Evolutionary conservation across 345 rosid genomes (phyloP).

Genomic region (Populus alba): DNA sequence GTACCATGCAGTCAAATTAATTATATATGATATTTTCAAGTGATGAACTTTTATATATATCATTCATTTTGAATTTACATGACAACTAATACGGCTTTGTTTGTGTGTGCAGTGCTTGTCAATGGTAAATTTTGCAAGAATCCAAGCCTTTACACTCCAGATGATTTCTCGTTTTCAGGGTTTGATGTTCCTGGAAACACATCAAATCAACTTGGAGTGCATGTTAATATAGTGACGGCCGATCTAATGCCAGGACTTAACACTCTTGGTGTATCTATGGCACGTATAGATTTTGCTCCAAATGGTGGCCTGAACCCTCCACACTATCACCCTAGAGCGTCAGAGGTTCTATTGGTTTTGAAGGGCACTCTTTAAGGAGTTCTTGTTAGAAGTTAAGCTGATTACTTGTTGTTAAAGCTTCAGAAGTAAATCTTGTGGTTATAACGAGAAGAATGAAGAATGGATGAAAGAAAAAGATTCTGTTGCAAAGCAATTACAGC

Average conservation of each 20-base stretch:
- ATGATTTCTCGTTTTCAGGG: conserved; percentile 1
- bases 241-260: not conserved
- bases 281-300: not conserved
- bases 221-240: not conserved
- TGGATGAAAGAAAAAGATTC: no score
- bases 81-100: not conserved
- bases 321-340: conserved; percentile 20
- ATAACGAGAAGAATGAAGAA: no score
- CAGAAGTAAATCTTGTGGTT: no score
- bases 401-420: no score
- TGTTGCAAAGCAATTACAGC: no score
- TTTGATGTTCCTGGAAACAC: not conserved
- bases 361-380: conserved; percentile 10
- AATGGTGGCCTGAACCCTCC: conserved; percentile 21
- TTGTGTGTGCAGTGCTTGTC: no score
- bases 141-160: not conserved
- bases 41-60: not conserved
- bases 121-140: no score
- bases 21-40: not conserved
- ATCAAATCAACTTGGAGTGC: not conserved
- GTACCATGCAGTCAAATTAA: not conserved
- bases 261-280: not conserved
- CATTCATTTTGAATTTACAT: not conserved
- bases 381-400: no score
- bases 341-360: conserved; percentile 6